Evolutionary conservation across 164 flowering plant species (phyloP).

Genomic region (Pachysandra terminalis): DNA sequence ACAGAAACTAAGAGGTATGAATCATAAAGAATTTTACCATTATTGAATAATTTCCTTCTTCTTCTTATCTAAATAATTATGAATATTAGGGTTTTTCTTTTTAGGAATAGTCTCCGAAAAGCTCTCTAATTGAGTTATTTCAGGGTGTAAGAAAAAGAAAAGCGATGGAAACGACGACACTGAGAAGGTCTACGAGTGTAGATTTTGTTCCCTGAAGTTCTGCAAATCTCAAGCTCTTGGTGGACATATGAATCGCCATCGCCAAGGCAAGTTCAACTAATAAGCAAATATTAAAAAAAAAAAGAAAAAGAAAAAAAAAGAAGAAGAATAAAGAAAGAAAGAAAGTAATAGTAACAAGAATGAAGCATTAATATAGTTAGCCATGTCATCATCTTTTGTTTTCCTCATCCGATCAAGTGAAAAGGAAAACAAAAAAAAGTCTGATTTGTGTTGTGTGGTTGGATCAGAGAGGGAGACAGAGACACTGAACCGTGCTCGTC

Average conservation of each 20-base stretch:
- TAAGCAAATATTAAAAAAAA: too few species aligned
- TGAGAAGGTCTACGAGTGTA: slow-evolving; percentile 91
- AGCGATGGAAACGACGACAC: slow-evolving; percentile 65
- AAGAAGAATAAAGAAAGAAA: too few species aligned
- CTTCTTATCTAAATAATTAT: too few species aligned
- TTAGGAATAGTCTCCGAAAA: too few species aligned
- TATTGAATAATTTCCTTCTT: too few species aligned
- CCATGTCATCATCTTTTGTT: too few species aligned
- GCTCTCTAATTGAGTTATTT: slow-evolving; percentile 29
- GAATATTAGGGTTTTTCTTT: slow-evolving; percentile 17
- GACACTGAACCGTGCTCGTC: slow-evolving; percentile 88
- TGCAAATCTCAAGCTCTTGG: slow-evolving; percentile 99
- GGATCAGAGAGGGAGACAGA: slow-evolving; percentile 93
- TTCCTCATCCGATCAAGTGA: too few species aligned
- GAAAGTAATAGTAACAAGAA: neutral
- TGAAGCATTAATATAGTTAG: too few species aligned
- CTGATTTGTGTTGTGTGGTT: slow-evolving; percentile 21
- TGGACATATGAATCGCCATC: slow-evolving; percentile 99
- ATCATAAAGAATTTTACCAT: too few species aligned
- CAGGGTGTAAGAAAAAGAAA: slow-evolving; percentile 65
- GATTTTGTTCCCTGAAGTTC: slow-evolving; percentile 98
- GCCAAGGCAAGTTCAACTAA: slow-evolving; percentile 63
- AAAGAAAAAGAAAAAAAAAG: too few species aligned
- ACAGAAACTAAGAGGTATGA: too few species aligned
- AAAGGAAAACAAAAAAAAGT: too few species aligned